Evolutionary conservation across 2,329 filamentous ascomycete genomes (phyloP), one percentile per base, ranked within the genome.

Genomic region (Monosporascus sp.): DNA sequence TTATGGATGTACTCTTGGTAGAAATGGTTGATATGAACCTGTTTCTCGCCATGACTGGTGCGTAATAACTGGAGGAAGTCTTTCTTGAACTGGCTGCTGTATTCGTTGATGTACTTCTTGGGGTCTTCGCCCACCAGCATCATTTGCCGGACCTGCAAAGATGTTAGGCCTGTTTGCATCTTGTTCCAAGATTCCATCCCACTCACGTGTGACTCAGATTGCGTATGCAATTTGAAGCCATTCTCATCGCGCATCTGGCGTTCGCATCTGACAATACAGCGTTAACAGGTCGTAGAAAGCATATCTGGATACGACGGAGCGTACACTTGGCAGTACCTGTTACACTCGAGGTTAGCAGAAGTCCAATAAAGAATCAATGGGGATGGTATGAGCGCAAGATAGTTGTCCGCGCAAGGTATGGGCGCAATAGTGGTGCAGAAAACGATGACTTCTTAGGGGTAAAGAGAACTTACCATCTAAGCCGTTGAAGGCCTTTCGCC

Each of bases 1-100:
- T 93, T 87, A 17, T 84, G 80, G 61, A 97, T 97, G 64, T 96
- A 94, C 65, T 92, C 86, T 68, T 97, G 90, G 72, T 99, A 99
- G 69, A 97, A 97, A 56, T 89, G 85, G 65, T 99, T 99, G 49
- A 92, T 83, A 36, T 92, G 82, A 1, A 97, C 85, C 62, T 84
- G 82, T 70, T 99, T 99, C 71, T 96, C 91, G 57, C 91, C 90
- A 64, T 99, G 94, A 0, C 86, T 83, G 0, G 92, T 96, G 53
- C 84, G 81, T 6, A 99, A 77, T 2, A 94, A 76, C 53, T 83
- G 77, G 1, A 95, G 58, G 62, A 96, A 96, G 65, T 95, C 89
- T 54, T 81, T 80, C 57, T 88, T 74, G 69, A 99, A 99, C 60
- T 96, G 83, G 55, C 82, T 82, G 69, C 83, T 89, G 75, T 84